Evolutionary conservation across 768 basidiomycete species (phyloP).

Genomic region (Calocybe gangraenosa): DNA sequence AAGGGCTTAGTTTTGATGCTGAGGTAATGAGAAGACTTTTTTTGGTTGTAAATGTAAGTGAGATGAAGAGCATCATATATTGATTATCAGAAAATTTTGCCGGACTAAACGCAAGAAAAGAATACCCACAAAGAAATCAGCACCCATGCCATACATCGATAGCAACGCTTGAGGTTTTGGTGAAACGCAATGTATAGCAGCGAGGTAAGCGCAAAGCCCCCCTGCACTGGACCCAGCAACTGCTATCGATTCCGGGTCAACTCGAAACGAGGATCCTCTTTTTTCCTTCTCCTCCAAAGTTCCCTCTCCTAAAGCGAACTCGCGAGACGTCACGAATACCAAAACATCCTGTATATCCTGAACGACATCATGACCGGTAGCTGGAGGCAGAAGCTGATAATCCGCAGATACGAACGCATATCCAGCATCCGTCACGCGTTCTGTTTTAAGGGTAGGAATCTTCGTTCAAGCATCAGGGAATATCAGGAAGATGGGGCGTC

Average conservation of each 20-base stretch:
- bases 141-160: constrained; percentile 63
- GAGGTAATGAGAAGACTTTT: constrained; percentile 49
- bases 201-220: constrained; percentile 60
- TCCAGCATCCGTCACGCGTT: constrained; percentile 41
- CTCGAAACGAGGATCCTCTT: constrained; percentile 22
- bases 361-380: constrained; percentile 53
- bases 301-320: constrained; percentile 5
- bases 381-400: constrained; percentile 53
- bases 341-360: constrained; percentile 58
- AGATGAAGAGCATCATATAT: background rate
- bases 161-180: constrained; percentile 54
- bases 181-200: constrained; percentile 41
- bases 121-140: constrained; percentile 43
- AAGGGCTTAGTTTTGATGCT: constrained; percentile 44
- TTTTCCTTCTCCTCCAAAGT: background rate
- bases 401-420: constrained; percentile 60
- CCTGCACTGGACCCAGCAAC: constrained; percentile 60
- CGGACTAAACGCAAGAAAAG: background rate
- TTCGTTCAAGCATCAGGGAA: constrained; percentile 15
- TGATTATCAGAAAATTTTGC: background rate
- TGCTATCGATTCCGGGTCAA: constrained; percentile 42
- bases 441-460: constrained; percentile 25
- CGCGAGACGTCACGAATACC: constrained; percentile 32
- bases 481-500: background rate
- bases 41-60: no score